Conservation (phyloP, 768 basidiomycete species). For the Trametes villosa region DNA sequence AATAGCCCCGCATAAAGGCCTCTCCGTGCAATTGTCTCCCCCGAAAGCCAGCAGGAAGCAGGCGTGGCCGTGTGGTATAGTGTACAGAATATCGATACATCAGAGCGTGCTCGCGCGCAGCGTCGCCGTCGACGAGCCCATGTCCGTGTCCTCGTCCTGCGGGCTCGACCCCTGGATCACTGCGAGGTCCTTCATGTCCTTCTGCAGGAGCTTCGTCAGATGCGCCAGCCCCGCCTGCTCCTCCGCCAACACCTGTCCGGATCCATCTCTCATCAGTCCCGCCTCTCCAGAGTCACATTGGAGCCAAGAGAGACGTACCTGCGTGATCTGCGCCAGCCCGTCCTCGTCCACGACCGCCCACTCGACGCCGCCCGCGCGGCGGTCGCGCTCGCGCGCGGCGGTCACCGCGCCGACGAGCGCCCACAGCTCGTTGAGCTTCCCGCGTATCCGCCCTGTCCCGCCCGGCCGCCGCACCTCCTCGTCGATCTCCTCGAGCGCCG, state of each 20-base stretch:
- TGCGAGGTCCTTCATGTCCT: conserved; percentile 64
- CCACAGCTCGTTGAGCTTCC: conserved; percentile 85
- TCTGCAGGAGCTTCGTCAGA: conserved; percentile 74
- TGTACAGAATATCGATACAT: conserved; percentile 16
- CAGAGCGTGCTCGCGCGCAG: conserved; percentile 25
- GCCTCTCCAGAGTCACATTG: no score
- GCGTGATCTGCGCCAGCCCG: conserved; percentile 73
- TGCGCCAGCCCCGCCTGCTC: conserved; percentile 83
- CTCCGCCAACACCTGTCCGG: conserved; percentile 73
- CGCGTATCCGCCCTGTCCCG: conserved; percentile 61
- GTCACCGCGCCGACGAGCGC: conserved; percentile 77
- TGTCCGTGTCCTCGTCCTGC: conserved; percentile 39
- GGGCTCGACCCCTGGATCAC: conserved; percentile 52
- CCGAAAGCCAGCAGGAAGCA: no score
- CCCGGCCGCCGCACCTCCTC: conserved; percentile 64
- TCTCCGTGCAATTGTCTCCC: neutral
- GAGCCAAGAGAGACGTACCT: no score
- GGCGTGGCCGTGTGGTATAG: no score
- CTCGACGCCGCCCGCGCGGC: conserved; percentile 54
- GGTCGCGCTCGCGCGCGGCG: conserved; percentile 55
- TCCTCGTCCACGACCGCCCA: conserved; percentile 91
- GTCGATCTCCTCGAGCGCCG: conserved; percentile 72
- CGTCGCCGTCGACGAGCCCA: conserved; percentile 25
- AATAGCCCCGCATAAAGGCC: neutral
- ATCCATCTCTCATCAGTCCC: no score